A percentile compares a stretch with the other conserved stretches of the same genome.
Conservation (phyloP, 805 yeast genomes). For the Kodamaea nitidulidarum region DNA sequence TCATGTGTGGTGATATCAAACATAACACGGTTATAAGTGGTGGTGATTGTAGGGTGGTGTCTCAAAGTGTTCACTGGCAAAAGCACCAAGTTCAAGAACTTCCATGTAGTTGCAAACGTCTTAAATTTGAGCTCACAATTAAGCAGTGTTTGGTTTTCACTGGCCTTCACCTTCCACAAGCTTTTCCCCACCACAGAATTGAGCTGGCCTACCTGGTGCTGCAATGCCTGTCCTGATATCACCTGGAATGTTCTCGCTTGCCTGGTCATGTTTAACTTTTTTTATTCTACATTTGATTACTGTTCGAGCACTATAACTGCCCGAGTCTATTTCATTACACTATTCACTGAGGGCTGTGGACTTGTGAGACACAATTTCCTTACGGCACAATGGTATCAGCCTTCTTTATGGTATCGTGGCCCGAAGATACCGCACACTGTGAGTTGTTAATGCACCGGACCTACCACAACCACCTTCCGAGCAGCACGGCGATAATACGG, state of each 20-base stretch:
- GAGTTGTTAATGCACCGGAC: slow-evolving; percentile 33
- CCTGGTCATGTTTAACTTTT: slow-evolving; percentile 1
- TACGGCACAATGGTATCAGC: slow-evolving; percentile 31
- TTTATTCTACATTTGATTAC: too few species aligned
- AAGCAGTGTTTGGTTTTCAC: slow-evolving; percentile 1
- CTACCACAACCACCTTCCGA: slow-evolving; percentile 31
- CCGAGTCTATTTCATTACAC: too few species aligned
- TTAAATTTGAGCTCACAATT: slow-evolving; percentile 34
- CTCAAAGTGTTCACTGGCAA: slow-evolving; percentile 52
- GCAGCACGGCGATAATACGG: slow-evolving; percentile 18
- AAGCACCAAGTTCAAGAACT: slow-evolving; percentile 56
- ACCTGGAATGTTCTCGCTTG: slow-evolving; percentile 1
- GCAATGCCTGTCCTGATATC: slow-evolving; percentile 8
- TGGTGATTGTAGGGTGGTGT: slow-evolving; percentile 70
- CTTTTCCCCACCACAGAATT: slow-evolving; percentile 7
- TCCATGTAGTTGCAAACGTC: slow-evolving; percentile 63
- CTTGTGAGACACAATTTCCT: background rate
- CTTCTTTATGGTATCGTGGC: slow-evolving; percentile 34
- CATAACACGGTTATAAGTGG: slow-evolving; percentile 56
- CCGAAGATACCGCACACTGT: slow-evolving; percentile 28
- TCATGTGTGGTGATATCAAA: slow-evolving; percentile 66
- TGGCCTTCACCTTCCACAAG: slow-evolving; percentile 7
- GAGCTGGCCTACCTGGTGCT: slow-evolving; percentile 10
- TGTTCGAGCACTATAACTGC: too few species aligned
- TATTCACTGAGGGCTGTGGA: background rate